A percentile compares a stretch with the other conserved stretches of the same genome.
phyloP scores from a whole-genome alignment of 305 asterid genomes.

The Solanum hybrid region DNA sequence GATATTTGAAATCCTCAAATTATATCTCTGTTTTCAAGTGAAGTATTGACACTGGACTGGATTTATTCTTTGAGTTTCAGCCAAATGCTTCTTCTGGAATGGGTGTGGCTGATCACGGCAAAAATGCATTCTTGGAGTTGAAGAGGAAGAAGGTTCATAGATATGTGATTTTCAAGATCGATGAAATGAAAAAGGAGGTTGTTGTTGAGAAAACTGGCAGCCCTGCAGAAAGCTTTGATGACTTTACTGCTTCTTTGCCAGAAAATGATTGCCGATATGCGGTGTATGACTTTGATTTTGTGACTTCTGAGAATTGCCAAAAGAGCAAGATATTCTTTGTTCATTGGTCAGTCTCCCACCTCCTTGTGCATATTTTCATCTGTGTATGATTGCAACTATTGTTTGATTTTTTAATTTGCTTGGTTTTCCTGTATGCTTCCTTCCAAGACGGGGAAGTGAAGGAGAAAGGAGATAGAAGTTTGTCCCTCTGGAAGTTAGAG shows the following conservation, averaged over 20 bases:
- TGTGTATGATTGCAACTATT: background rate
- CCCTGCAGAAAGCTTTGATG: conserved; percentile 58
- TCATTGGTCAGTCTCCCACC: conserved; percentile 39
- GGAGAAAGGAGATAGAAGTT: no score
- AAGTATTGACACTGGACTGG: background rate
- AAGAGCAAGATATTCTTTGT: conserved; percentile 78
- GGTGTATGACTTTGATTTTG: conserved; percentile 65
- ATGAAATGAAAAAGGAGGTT: conserved; percentile 66
- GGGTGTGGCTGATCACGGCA: conserved; percentile 64
- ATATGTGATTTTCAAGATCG: conserved; percentile 62
- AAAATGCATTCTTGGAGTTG: conserved; percentile 43
- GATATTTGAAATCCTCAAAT: background rate
- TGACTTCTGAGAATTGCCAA: conserved; percentile 68
- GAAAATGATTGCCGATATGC: conserved; percentile 76
- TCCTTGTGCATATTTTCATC: background rate
- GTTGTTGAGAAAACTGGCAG: conserved; percentile 69
- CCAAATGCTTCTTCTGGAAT: conserved; percentile 54
- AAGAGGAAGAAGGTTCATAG: conserved; percentile 56
- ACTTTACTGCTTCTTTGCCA: conserved; percentile 56
- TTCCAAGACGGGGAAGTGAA: no score
- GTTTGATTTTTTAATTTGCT: background rate
- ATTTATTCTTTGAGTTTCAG: conserved; percentile 10
- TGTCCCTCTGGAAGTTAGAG: no score
- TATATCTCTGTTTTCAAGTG: background rate
- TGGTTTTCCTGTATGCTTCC: no score